A percentile compares a stretch with the other conserved stretches of the same genome.
phyloP scores from a whole-genome alignment of 192 early-diverging fungal genomes.

The Endogone sp. region DNA sequence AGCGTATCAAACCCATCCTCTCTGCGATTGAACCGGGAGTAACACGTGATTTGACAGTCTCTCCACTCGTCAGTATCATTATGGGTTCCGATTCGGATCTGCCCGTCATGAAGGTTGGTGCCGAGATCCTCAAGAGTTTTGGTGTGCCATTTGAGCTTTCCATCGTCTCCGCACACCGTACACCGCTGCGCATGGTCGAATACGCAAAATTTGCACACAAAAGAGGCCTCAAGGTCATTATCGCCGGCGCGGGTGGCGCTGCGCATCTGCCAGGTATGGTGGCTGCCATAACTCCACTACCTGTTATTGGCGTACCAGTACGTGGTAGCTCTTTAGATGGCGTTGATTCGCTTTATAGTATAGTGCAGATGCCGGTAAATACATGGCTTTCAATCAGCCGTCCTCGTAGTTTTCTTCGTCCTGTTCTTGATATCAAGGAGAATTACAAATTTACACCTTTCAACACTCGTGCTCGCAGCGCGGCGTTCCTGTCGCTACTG shows the following conservation, averaged over 20 bases:
- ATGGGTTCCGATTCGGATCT: slow-evolving; percentile 99
- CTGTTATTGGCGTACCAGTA: slow-evolving; percentile 97
- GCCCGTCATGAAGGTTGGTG: slow-evolving; percentile 89
- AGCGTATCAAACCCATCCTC: slow-evolving; percentile 58
- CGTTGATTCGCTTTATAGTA: slow-evolving; percentile 95
- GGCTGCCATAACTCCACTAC: slow-evolving; percentile 93
- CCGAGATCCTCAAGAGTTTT: slow-evolving; percentile 84
- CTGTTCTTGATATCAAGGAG: neutral
- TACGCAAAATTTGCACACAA: slow-evolving; percentile 84
- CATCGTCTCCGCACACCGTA: slow-evolving; percentile 97
- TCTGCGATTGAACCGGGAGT: slow-evolving; percentile 53
- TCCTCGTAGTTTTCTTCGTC: neutral
- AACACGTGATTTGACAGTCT: slow-evolving; percentile 39
- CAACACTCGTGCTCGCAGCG: slow-evolving; percentile 49
- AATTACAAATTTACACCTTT: slow-evolving; percentile 4
- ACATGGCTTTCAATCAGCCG: slow-evolving; percentile 1
- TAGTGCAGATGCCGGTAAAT: slow-evolving; percentile 98
- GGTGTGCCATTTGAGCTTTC: slow-evolving; percentile 95
- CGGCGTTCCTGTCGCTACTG: slow-evolving; percentile 97
- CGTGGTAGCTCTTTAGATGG: slow-evolving; percentile 91
- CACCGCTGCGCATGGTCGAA: slow-evolving; percentile 88
- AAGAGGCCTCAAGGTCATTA: slow-evolving; percentile 94
- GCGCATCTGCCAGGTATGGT: slow-evolving; percentile 99
- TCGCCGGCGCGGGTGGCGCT: slow-evolving; percentile 98
- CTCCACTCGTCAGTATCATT: slow-evolving; percentile 91